Evolutionary conservation across 192 early-diverging fungal species (phyloP).

Genomic region (Backusella macrospora): DNA sequence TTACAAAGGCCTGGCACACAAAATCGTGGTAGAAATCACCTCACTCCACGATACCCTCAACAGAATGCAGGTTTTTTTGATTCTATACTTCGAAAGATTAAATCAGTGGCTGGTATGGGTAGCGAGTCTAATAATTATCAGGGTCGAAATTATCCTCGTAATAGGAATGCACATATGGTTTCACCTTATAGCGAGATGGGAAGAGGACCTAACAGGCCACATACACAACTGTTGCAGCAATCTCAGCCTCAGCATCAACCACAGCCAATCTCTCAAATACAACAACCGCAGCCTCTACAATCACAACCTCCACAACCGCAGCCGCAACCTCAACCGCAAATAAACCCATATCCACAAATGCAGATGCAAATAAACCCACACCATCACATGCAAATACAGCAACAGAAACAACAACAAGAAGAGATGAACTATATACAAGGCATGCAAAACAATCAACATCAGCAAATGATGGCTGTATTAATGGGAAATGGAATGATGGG

Average conservation of each 20-base stretch:
- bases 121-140: neutral
- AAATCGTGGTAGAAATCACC: neutral
- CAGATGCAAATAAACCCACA: conserved; percentile 1
- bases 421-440: neutral
- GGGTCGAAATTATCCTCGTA: neutral
- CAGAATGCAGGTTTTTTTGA: neutral
- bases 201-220: neutral
- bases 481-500: neutral
- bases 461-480: neutral
- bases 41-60: neutral
- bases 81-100: neutral
- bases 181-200: neutral
- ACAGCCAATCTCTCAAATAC: neutral
- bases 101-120: neutral
- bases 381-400: neutral
- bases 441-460: neutral
- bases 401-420: neutral
- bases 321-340: too few species aligned
- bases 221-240: neutral
- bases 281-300: neutral
- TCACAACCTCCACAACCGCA: too few species aligned
- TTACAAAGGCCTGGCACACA: neutral
- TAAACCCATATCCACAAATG: neutral
- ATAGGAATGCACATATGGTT: neutral
- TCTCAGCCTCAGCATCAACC: neutral